Conservation (phyloP, 805 yeast species). For the Nakazawaea wickerhamii region DNA sequence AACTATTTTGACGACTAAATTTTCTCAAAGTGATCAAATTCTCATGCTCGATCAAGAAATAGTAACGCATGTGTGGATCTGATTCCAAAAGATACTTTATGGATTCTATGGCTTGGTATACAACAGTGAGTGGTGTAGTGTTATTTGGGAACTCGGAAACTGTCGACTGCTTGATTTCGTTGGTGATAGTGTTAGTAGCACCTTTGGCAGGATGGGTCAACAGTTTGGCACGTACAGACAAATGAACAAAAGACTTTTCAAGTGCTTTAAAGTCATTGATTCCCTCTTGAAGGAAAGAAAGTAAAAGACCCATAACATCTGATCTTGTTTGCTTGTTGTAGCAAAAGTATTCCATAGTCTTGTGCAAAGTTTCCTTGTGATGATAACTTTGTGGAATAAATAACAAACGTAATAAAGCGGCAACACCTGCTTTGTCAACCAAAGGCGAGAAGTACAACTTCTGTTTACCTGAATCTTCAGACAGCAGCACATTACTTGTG, state of each 20-base stretch:
- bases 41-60: conserved; percentile 76
- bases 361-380: conserved; percentile 59
- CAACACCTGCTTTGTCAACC: conserved; percentile 70
- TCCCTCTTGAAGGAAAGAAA: conserved; percentile 76
- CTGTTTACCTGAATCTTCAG: conserved; percentile 24
- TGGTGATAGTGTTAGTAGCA: not conserved
- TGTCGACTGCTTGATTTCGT: conserved; percentile 13
- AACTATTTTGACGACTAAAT: conserved; percentile 28
- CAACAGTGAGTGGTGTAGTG: conserved; percentile 64
- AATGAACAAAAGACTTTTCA: conserved; percentile 54
- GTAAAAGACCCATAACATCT: conserved; percentile 63
- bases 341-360: conserved; percentile 61
- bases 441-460: conserved; percentile 55
- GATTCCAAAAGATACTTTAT: conserved; percentile 65
- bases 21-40: conserved; percentile 36
- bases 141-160: conserved; percentile 45
- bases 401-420: conserved; percentile 62
- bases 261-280: conserved; percentile 51
- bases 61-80: conserved; percentile 63
- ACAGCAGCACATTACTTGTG: conserved; percentile 4
- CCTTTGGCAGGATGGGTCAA: conserved; percentile 14
- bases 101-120: conserved; percentile 73
- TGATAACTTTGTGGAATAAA: conserved; percentile 66
- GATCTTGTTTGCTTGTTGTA: conserved; percentile 72
- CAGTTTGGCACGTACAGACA: conserved; percentile 44